Evolutionary conservation across 768 basidiomycete genomes (phyloP), one percentile per base, ranked within the genome.

Genomic region (Tricholoma furcatifolium): DNA sequence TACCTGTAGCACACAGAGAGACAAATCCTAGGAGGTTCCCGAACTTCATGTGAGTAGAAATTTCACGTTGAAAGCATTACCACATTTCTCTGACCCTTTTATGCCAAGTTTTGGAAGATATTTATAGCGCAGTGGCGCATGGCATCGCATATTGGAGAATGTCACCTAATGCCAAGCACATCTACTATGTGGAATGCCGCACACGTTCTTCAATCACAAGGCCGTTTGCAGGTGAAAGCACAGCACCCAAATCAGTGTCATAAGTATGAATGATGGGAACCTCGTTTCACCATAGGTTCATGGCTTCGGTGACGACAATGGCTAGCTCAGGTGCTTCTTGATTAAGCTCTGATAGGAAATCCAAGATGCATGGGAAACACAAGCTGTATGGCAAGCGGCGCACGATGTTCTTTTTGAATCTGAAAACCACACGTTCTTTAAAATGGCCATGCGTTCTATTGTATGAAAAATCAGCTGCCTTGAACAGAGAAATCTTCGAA

Each of bases 1-100:
- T 69, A 14, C 55, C 48, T 35, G 54, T 47, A 24, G 55, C 40
- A 48, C 47, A 48, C 31, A 63, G 38, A 30, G 51, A 32, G 47
- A 53, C 38, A 44, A 60, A 23, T 34, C 57, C 15, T 41, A 51
- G 38, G 36, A 55, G 21, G 21, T 20, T 49, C 6, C 18, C 34
- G n/a, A 47, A n/a, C 35, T 55, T 59, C 56, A 57, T 43, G 12
- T 48, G 43, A 24, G 2, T 12, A 32, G 20, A 50, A 12, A 6
- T 12, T n/a, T 35, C 14, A 47, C 46, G n/a, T n/a, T n/a, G n/a
- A n/a, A n/a, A n/a, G n/a, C n/a, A n/a, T n/a, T 31, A 5, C n/a
- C 17, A 2, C 40, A 41, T 4, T n/a, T n/a, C 6, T 27, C 27
- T 31, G 23, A 23, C 11, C 27, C 24, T 51, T 35, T 27, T 47